A percentile compares a stretch with the other conserved stretches of the same genome.
Conservation (phyloP, 768 basidiomycete species). For the Leccinum incarnatum region DNA sequence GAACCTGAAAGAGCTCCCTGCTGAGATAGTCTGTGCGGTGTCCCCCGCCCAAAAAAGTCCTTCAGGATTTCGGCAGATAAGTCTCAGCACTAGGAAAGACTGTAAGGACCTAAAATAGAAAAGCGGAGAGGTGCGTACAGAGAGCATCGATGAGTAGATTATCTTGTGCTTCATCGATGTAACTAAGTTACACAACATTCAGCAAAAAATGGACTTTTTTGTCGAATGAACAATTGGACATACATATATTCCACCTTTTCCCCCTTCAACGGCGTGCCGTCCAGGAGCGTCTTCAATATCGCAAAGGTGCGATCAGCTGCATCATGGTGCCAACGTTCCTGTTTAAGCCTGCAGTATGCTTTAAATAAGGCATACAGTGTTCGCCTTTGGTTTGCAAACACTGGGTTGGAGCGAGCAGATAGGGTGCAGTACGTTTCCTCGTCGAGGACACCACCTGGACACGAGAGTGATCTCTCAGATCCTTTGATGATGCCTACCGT, state of each 20-base stretch:
- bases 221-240: slow-evolving; percentile 12
- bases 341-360: slow-evolving; percentile 48
- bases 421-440: slow-evolving; percentile 43
- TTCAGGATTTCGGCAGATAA: slow-evolving; percentile 57
- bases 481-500: slow-evolving; percentile 59
- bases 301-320: slow-evolving; percentile 61
- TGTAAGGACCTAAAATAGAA: background rate
- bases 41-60: slow-evolving; percentile 81
- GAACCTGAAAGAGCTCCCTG: slow-evolving; percentile 71
- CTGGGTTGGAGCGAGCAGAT: slow-evolving; percentile 50
- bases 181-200: slow-evolving; percentile 33
- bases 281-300: slow-evolving; percentile 39
- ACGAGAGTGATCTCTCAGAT: slow-evolving; percentile 50
- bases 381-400: slow-evolving; percentile 50
- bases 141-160: slow-evolving; percentile 63
- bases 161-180: slow-evolving; percentile 75
- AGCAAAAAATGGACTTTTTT: background rate
- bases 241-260: slow-evolving; percentile 55
- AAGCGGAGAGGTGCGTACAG: slow-evolving; percentile 34
- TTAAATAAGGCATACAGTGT: slow-evolving; percentile 54
- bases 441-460: slow-evolving; percentile 40
- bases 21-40: slow-evolving; percentile 75
- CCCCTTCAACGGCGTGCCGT: slow-evolving; percentile 33
- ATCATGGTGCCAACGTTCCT: slow-evolving; percentile 44
- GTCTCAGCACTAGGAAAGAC: slow-evolving; percentile 49